phyloP scores from a whole-genome alignment of 2,329 filamentous ascomycete genomes.

The Phaeoacremonium minimum region DNA sequence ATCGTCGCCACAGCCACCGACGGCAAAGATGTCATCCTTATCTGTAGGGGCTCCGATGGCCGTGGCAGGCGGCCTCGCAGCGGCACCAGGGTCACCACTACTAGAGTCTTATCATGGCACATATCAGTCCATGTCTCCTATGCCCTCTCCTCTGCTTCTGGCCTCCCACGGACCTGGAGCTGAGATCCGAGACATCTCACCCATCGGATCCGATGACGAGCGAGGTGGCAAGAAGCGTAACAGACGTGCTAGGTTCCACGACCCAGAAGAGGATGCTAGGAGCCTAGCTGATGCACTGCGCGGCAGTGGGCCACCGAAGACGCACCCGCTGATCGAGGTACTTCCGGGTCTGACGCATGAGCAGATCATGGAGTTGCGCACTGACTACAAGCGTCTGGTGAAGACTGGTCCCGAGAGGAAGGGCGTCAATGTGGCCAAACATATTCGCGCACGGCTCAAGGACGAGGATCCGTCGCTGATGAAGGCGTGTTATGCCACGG shows the following conservation, averaged over 20 bases:
- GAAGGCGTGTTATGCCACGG: slow-evolving; percentile 87
- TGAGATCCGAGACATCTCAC: slow-evolving; percentile 44
- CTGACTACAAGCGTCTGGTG: slow-evolving; percentile 85
- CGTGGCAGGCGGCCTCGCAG: slow-evolving; percentile 33
- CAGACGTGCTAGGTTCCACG: slow-evolving; percentile 74
- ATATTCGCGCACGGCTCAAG: slow-evolving; percentile 74
- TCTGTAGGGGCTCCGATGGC: slow-evolving; percentile 43
- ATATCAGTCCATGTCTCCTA: slow-evolving; percentile 90
- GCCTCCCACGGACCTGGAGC: slow-evolving; percentile 48
- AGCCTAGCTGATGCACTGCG: slow-evolving; percentile 72
- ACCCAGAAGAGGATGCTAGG: slow-evolving; percentile 74
- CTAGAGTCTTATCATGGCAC: slow-evolving; percentile 91
- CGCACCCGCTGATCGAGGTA: slow-evolving; percentile 72
- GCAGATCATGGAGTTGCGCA: slow-evolving; percentile 80
- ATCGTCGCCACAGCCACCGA: slow-evolving; percentile 43
- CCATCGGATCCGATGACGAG: slow-evolving; percentile 46
- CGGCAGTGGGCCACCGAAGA: slow-evolving; percentile 61
- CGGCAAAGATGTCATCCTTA: slow-evolving; percentile 46
- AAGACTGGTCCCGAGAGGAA: slow-evolving; percentile 70
- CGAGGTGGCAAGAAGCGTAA: slow-evolving; percentile 35
- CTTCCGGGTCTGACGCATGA: slow-evolving; percentile 81
- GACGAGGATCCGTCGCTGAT: slow-evolving; percentile 72
- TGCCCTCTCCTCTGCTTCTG: slow-evolving; percentile 75
- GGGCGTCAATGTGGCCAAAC: slow-evolving; percentile 81
- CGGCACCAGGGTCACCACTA: slow-evolving; percentile 74